Evolutionary conservation across 306 rosid genomes (phyloP).

Genomic region (Chamaecrista fasciculata): DNA sequence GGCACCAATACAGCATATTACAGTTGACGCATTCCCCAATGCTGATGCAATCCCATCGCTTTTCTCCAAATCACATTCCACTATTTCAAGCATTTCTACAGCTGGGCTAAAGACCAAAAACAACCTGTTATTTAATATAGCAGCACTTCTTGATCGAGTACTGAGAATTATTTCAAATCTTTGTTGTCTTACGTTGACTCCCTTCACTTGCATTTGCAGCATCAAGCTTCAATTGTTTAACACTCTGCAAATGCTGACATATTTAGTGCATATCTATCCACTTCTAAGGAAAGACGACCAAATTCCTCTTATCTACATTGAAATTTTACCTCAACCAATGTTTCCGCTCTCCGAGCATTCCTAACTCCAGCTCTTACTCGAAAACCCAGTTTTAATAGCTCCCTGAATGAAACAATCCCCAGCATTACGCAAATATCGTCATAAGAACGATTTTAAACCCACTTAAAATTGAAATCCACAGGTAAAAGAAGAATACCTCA

Average conservation of each 20-base stretch:
- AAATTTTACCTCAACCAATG: slow-evolving; percentile 61
- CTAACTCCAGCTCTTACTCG: slow-evolving; percentile 88
- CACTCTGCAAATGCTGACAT: slow-evolving; percentile 62
- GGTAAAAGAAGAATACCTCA: slow-evolving; percentile 53
- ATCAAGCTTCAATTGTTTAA: slow-evolving; percentile 60
- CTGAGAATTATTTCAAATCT: slow-evolving; percentile 31
- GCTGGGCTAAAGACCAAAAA: slow-evolving; percentile 99
- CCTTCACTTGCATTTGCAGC: slow-evolving; percentile 44
- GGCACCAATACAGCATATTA: slow-evolving; percentile 93
- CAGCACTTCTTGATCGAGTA: slow-evolving; percentile 31
- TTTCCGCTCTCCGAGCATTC: slow-evolving; percentile 63
- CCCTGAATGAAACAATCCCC: slow-evolving; percentile 56
- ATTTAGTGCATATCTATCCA: slow-evolving; percentile 25
- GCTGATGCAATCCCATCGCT: slow-evolving; percentile 59
- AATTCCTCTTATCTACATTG: slow-evolving; percentile 19
- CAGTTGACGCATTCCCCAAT: slow-evolving; percentile 71
- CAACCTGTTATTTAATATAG: slow-evolving; percentile 59
- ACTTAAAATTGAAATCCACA: background rate
- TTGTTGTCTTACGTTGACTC: slow-evolving; percentile 53
- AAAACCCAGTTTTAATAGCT: slow-evolving; percentile 92
- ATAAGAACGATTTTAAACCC: background rate
- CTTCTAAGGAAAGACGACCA: slow-evolving; percentile 13
- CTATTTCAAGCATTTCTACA: slow-evolving; percentile 97
- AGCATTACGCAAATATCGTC: slow-evolving; percentile 19
- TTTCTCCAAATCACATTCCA: slow-evolving; percentile 95